A percentile compares a stretch with the other conserved stretches of the same genome.
Evolutionary conservation across 805 yeast species (phyloP).

Genomic region (Ogataea methylovora): DNA sequence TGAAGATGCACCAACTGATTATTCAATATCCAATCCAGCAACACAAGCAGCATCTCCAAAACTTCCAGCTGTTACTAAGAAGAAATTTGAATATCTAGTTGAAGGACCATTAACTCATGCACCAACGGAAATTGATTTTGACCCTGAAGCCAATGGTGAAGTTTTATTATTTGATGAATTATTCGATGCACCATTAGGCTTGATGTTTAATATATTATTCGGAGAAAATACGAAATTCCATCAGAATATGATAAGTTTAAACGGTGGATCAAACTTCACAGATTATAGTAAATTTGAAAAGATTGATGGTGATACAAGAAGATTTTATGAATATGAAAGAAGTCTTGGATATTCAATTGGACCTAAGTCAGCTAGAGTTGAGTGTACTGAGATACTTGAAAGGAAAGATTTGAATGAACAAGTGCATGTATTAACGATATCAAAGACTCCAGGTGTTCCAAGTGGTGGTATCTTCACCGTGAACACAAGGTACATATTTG

Average conservation of each 20-base stretch:
- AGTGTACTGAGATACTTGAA: constrained; percentile 50
- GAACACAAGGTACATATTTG: constrained; percentile 59
- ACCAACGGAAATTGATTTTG: constrained; percentile 44
- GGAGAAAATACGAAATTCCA: constrained; percentile 47
- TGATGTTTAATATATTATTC: constrained; percentile 61
- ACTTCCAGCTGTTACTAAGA: constrained; percentile 1
- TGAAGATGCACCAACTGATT: constrained; percentile 21
- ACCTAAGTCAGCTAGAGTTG: constrained; percentile 79
- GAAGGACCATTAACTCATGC: constrained; percentile 61
- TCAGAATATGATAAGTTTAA: constrained; percentile 29
- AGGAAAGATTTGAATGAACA: constrained; percentile 44
- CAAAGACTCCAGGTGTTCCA: constrained; percentile 91
- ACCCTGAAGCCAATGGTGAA: constrained; percentile 41
- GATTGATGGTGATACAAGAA: constrained; percentile 30
- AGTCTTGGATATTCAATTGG: constrained; percentile 80
- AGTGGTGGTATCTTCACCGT: constrained; percentile 79
- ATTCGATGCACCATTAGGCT: constrained; percentile 69
- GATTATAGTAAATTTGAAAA: constrained; percentile 28
- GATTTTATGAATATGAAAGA: constrained; percentile 63
- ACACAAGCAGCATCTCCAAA: neutral
- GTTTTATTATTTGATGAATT: constrained; percentile 41
- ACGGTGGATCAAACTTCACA: constrained; percentile 40
- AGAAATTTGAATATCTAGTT: constrained; percentile 3
- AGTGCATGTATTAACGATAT: constrained; percentile 53
- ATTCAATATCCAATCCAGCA: neutral